phyloP scores from a whole-genome alignment of 2,329 filamentous ascomycete species.

The Aspergillus glaucus region DNA sequence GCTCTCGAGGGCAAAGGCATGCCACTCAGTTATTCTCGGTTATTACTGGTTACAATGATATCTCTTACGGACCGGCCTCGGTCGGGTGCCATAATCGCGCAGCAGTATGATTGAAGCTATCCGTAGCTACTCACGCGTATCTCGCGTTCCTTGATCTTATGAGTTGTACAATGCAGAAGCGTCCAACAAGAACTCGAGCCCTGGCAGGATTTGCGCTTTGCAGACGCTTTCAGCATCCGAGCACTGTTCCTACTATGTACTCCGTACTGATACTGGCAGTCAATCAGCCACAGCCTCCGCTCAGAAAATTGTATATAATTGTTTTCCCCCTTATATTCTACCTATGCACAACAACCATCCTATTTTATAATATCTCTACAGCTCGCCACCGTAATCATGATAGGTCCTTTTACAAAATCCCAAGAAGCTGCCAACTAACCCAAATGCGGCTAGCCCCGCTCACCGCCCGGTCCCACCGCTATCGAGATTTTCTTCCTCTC shows the following conservation, averaged over 20 bases:
- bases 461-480: not conserved
- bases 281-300: not conserved
- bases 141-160: not conserved
- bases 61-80: conserved; percentile 5
- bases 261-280: not conserved
- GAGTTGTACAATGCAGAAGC: not conserved
- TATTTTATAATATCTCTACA: not conserved
- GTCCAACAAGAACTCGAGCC: not conserved
- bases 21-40: conserved; percentile 11
- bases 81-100: conserved; percentile 10
- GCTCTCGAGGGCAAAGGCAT: conserved; percentile 13
- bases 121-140: not conserved
- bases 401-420: not conserved
- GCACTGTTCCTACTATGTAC: not conserved
- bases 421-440: not conserved
- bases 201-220: not conserved
- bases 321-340: not conserved
- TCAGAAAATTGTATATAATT: not conserved
- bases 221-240: not conserved
- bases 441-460: not conserved
- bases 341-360: no score
- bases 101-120: not conserved
- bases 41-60: conserved; percentile 2
- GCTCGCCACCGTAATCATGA: not conserved
- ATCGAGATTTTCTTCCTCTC: conserved; percentile 6